phyloP scores from a whole-genome alignment of 768 basidiomycete genomes.

The Trametes coccinea region DNA sequence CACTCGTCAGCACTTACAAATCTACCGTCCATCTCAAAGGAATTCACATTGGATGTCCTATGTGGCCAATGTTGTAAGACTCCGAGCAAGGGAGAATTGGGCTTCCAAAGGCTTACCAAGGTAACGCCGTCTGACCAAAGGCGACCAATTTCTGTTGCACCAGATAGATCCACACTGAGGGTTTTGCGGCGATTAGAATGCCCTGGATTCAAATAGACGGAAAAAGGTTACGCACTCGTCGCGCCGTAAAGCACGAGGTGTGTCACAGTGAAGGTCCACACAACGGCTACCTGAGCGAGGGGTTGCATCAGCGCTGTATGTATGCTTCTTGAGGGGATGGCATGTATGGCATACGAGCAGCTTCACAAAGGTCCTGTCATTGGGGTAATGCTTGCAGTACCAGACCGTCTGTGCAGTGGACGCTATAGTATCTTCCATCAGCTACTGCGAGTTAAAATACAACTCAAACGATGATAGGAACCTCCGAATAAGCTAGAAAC shows the following conservation, averaged over 20 bases:
- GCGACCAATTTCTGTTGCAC: not conserved
- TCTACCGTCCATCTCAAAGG: too few relatives aligned
- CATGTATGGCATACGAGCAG: not conserved
- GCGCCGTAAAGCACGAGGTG: conserved; percentile 1
- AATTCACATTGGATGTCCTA: not conserved
- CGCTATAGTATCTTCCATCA: not conserved
- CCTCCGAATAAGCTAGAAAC: conserved; percentile 3
- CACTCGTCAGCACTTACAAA: too few relatives aligned
- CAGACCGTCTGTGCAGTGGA: not conserved
- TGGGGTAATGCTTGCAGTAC: conserved; percentile 8
- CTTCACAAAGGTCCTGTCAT: conserved; percentile 3
- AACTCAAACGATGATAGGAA: not conserved
- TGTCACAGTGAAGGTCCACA: not conserved
- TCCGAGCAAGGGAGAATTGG: too few relatives aligned
- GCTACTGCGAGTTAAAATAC: not conserved
- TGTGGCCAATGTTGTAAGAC: too few relatives aligned
- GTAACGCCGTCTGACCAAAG: not conserved
- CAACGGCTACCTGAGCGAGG: not conserved
- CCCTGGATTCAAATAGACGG: too few relatives aligned
- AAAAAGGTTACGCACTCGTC: not conserved
- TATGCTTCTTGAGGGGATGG: too few relatives aligned
- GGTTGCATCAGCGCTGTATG: too few relatives aligned
- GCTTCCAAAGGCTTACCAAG: conserved; percentile 1
- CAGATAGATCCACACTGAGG: conserved; percentile 4
- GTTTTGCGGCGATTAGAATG: too few relatives aligned